Percentiles rank a stretch among this genome's conserved stretches.
Conservation (phyloP, 2,329 filamentous ascomycete genomes). For the Blumeriella jaapii region DNA sequence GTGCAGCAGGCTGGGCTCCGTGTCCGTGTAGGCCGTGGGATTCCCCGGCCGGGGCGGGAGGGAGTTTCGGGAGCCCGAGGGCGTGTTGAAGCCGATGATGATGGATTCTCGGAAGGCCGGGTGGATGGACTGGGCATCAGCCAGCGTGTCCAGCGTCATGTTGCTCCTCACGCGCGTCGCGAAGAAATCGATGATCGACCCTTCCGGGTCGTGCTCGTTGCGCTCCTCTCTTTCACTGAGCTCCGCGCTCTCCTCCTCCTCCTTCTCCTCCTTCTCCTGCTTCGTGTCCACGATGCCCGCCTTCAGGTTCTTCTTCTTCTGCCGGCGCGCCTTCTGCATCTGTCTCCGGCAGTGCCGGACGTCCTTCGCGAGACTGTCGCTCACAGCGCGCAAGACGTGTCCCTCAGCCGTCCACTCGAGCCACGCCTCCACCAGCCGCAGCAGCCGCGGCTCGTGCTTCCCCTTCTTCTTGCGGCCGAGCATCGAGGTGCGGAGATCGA, state of each 20-base stretch:
- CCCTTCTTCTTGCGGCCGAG: conserved; percentile 28
- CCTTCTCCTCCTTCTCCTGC: background rate
- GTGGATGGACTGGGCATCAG: conserved; percentile 8
- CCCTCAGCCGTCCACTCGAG: conserved; percentile 8
- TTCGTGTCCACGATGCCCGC: conserved; percentile 5
- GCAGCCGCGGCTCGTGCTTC: conserved; percentile 6
- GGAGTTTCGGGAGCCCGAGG: background rate
- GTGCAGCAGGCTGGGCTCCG: background rate
- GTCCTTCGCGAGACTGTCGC: conserved; percentile 10
- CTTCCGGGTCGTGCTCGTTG: conserved; percentile 9
- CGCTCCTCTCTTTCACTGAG: conserved; percentile 1
- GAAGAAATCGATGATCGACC: conserved; percentile 13
- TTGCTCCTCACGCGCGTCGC: background rate
- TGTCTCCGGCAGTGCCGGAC: conserved; percentile 9
- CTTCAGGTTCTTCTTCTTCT: conserved; percentile 4
- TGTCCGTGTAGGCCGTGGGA: conserved; percentile 1
- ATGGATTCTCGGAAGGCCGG: conserved; percentile 10
- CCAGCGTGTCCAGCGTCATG: background rate
- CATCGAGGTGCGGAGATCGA: conserved; percentile 35
- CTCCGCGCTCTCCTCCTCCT: conserved; percentile 5
- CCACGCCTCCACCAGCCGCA: conserved; percentile 18
- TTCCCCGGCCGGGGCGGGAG: conserved; percentile 1
- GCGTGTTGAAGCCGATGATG: background rate
- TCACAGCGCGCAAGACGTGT: conserved; percentile 2
- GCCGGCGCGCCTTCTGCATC: conserved; percentile 12